A percentile compares a stretch with the other conserved stretches of the same genome.
These are phyloP conservation scores for Areca catechu DNA, from an alignment of 176 grass and related monocot species.

Conservation along the genomic window DNA sequence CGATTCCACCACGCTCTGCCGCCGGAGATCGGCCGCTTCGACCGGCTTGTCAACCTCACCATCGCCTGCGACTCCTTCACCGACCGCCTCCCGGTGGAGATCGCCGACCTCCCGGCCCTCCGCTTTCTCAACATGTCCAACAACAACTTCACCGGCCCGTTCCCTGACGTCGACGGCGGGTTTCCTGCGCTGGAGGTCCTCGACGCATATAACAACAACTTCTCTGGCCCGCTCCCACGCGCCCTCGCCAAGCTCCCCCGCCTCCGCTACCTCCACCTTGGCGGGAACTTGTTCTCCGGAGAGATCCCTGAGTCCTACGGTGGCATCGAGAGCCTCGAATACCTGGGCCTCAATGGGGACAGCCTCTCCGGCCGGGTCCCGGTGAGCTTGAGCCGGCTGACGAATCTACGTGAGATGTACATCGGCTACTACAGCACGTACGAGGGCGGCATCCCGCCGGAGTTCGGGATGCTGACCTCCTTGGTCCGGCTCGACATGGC, in stretches of 20 bases:
- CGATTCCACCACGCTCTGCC: slow-evolving; percentile 33
- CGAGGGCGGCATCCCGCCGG: slow-evolving; percentile 50
- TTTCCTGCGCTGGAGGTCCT: slow-evolving; percentile 43
- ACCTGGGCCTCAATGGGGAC: slow-evolving; percentile 77
- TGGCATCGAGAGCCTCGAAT: slow-evolving; percentile 36
- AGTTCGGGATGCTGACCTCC: slow-evolving; percentile 32
- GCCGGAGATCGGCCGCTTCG: slow-evolving; percentile 36
- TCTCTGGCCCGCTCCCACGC: slow-evolving; percentile 44
- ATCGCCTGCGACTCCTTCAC: slow-evolving; percentile 34
- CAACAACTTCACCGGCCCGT: slow-evolving; percentile 53
- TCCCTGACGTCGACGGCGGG: slow-evolving; percentile 7
- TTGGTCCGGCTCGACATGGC: slow-evolving; percentile 59
- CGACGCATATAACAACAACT: slow-evolving; percentile 88
- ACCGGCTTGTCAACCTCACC: slow-evolving; percentile 51
- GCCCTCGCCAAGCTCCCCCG: neutral
- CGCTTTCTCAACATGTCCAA: slow-evolving; percentile 73
- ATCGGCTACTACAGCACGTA: slow-evolving; percentile 70
- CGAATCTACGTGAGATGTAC: slow-evolving; percentile 30
- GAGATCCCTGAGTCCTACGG: slow-evolving; percentile 44
- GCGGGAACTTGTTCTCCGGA: slow-evolving; percentile 75
- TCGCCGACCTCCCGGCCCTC: slow-evolving; percentile 29
- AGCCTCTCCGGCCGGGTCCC: slow-evolving; percentile 37
- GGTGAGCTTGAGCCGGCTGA: slow-evolving; percentile 10
- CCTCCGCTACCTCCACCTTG: slow-evolving; percentile 61
- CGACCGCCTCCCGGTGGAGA: slow-evolving; percentile 17